A percentile compares a stretch with the other conserved stretches of the same genome.
Evolutionary conservation across 768 basidiomycete species (phyloP).

Genomic region (Mycena kentingensis): DNA sequence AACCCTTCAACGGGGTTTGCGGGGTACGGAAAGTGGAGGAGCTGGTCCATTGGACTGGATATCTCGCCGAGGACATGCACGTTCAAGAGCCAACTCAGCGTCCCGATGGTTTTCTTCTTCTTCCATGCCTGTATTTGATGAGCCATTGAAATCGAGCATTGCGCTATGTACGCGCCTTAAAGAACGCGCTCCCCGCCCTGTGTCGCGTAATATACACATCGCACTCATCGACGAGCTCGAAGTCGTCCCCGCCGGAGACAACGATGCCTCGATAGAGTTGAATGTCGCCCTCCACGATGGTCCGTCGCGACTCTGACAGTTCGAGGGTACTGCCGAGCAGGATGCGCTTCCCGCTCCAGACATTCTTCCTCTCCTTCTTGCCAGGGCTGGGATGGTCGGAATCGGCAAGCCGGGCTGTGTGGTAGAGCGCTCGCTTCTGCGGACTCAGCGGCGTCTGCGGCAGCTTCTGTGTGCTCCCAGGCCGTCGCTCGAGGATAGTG

Average conservation of each 20-base stretch:
- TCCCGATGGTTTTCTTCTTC: conserved; percentile 66
- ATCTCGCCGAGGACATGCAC: conserved; percentile 64
- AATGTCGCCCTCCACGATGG: conserved; percentile 61
- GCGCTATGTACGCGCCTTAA: conserved; percentile 49
- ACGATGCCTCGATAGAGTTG: conserved; percentile 56
- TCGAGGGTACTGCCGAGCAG: conserved; percentile 63
- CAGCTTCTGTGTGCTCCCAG: conserved; percentile 24
- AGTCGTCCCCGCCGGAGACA: conserved; percentile 38
- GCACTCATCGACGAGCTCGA: conserved; percentile 41
- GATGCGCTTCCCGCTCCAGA: conserved; percentile 64
- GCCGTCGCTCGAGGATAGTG: conserved; percentile 38
- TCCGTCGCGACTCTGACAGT: conserved; percentile 47
- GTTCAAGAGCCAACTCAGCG: conserved; percentile 81
- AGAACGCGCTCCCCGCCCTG: conserved; percentile 69
- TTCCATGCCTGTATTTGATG: conserved; percentile 57
- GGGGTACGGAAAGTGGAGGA: conserved; percentile 86
- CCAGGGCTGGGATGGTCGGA: conserved; percentile 8
- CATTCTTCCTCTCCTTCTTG: conserved; percentile 30
- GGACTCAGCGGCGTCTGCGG: conserved; percentile 35
- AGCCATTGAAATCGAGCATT: not conserved
- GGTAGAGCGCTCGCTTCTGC: conserved; percentile 39
- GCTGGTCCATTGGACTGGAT: conserved; percentile 66
- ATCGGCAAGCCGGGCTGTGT: conserved; percentile 27
- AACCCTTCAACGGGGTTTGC: conserved; percentile 53
- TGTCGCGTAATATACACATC: conserved; percentile 74